phyloP scores from a whole-genome alignment of 768 basidiomycete species.

The Pulveroboletus sp. region DNA sequence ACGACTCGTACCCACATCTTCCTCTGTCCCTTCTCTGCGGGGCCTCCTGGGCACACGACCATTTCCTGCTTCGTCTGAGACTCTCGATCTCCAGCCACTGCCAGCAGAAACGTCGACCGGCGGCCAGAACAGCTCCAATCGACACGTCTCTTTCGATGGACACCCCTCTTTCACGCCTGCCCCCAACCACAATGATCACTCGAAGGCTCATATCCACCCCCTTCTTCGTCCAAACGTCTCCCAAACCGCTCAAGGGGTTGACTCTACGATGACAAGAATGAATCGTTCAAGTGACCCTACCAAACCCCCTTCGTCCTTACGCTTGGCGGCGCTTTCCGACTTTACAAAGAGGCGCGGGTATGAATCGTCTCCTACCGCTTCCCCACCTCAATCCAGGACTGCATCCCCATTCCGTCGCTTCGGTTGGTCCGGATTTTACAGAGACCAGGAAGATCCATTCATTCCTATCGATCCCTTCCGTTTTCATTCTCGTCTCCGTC shows the following conservation, averaged over 20 bases:
- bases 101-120: conserved; percentile 38
- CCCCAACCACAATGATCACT: conserved; percentile 27
- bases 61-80: conserved; percentile 13
- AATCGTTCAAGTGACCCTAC: conserved; percentile 7
- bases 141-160: conserved; percentile 52
- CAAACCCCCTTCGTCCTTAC: conserved; percentile 9
- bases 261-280: conserved; percentile 8
- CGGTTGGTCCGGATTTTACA: conserved; percentile 50
- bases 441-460: conserved; percentile 51
- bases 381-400: conserved; percentile 38
- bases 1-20: conserved; percentile 36
- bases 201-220: conserved; percentile 33
- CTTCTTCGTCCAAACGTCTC: conserved; percentile 17
- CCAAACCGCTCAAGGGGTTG: conserved; percentile 6
- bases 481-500: conserved; percentile 22
- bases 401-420: conserved; percentile 60
- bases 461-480: conserved; percentile 54
- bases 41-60: conserved; percentile 22
- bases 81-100: conserved; percentile 16
- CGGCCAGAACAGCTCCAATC: conserved; percentile 43
- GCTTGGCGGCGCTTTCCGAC: background rate
- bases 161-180: conserved; percentile 34
- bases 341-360: conserved; percentile 21
- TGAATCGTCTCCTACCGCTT: conserved; percentile 27
- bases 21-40: conserved; percentile 41